Evolutionary conservation across 2,329 filamentous ascomycete species (phyloP), one percentile per base, ranked within the genome.

Genomic region (Microdochium trichocladiopsis): DNA sequence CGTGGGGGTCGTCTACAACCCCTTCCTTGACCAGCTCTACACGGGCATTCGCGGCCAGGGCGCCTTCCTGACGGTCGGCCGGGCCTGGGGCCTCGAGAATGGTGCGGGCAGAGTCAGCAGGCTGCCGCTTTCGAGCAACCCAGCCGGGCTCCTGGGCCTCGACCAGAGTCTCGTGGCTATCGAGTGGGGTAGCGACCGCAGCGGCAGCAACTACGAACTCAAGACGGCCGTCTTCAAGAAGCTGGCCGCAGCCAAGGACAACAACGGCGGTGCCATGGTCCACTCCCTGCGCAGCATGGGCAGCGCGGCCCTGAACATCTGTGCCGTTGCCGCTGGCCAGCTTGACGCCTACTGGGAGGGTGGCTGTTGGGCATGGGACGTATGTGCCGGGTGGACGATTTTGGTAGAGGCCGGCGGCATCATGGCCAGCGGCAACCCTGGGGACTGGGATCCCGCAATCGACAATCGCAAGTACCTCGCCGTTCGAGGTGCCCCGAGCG

Each of bases 341-440:
- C 60, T 90, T 24, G 88, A 93, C 65, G 61, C 82, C 22, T 93
- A 90, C 66, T 93, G 88, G 88, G 88, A 93, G 70, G 87, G 86
- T 36, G 88, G 89, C 1, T 90, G 87, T 67, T 93, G 87, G 80
- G 87, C 88, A 2, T 93, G 88, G 88, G 88, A 93, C 66, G 88
- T 93, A 2, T 89, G 86, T 63, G 89, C 89, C 4, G 88, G 84
- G 0, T 92, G 88, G 88, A 83, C 85, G 53, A 85, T 93, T 55
- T 71, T 93, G 24, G 71, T 73, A 25, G 88, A 93, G 72, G 86
- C 88, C 0, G 89, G 88, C 0, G 88, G 88, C 0, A 72, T 81
- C 50, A 82, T 93, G 73, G 86, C 79, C 8, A 78, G 86, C 63
- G 87, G 83, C 4, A 91, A 92, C 64, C 83, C 86, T 0, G 88